Evolutionary conservation across 768 basidiomycete genomes (phyloP).

Genomic region (Goffeauzyma gilvescens): DNA sequence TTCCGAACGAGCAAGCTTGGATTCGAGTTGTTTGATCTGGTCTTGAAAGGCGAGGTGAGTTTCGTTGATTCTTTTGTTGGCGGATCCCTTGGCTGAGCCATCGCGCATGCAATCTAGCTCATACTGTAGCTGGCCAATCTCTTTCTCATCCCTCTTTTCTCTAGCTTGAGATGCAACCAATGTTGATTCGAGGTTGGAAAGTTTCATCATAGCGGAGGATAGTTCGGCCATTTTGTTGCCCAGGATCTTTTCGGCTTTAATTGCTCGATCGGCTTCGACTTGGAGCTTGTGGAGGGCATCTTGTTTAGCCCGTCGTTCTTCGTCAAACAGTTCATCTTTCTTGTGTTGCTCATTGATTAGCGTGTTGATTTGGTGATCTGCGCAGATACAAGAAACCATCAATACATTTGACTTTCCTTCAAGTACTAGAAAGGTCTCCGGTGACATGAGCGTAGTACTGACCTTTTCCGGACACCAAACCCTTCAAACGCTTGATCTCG

Average conservation of each 20-base stretch:
- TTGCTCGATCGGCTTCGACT: conserved; percentile 19
- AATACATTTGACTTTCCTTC: not conserved
- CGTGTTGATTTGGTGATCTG: conserved; percentile 25
- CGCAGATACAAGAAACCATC: not conserved
- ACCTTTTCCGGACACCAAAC: conserved; percentile 26
- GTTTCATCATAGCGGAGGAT: conserved; percentile 14
- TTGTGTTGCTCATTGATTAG: conserved; percentile 25
- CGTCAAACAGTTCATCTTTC: conserved; percentile 18
- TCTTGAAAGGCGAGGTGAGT: conserved; percentile 9
- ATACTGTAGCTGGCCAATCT: conserved; percentile 21
- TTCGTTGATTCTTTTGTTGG: conserved; percentile 11
- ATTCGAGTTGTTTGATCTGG: conserved; percentile 16
- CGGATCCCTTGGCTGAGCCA: not conserved
- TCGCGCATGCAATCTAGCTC: conserved; percentile 2
- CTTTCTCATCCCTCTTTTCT: conserved; percentile 21
- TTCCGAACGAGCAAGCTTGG: conserved; percentile 11
- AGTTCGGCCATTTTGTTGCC: conserved; percentile 17
- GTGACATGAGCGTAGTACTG: not conserved
- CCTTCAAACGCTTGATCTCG: conserved; percentile 22
- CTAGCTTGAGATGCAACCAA: conserved; percentile 15
- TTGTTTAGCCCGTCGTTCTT: conserved; percentile 13
- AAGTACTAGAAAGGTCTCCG: not conserved
- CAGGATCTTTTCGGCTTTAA: conserved; percentile 15
- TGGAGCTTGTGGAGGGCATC: conserved; percentile 23
- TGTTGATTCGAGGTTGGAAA: conserved; percentile 26